Conservation (phyloP, 306 rosid species). For the Acacia confusa region DNA sequence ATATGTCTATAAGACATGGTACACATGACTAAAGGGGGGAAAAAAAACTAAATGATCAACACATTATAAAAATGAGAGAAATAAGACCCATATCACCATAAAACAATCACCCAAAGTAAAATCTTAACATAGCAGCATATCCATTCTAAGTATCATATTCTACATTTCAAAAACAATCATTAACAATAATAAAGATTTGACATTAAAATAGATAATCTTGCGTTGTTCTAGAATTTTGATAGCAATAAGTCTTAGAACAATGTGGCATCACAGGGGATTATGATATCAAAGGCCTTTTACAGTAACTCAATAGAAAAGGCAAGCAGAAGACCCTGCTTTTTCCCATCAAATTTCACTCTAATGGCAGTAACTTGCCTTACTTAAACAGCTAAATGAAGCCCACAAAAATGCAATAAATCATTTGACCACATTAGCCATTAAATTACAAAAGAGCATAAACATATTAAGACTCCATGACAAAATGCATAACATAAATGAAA, state of each 20-base stretch:
- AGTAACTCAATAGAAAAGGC: background rate
- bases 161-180: background rate
- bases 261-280: background rate
- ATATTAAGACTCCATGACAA: conserved; percentile 7
- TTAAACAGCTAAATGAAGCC: conserved; percentile 8
- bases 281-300: background rate
- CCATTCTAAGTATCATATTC: background rate
- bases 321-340: conserved; percentile 24
- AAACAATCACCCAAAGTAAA: background rate
- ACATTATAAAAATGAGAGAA: background rate
- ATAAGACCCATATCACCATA: background rate
- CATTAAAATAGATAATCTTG: background rate
- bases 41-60: background rate
- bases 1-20: background rate
- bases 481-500: background rate
- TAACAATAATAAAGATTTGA: background rate
- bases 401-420: background rate
- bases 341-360: conserved; percentile 19
- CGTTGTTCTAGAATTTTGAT: background rate
- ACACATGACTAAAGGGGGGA: background rate
- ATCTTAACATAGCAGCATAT: background rate
- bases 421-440: conserved; percentile 6
- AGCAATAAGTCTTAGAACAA: background rate
- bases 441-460: background rate
- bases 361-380: background rate